Evolutionary conservation across 2,329 filamentous ascomycete species (phyloP).

Genomic region (Ilyonectria robusta): DNA sequence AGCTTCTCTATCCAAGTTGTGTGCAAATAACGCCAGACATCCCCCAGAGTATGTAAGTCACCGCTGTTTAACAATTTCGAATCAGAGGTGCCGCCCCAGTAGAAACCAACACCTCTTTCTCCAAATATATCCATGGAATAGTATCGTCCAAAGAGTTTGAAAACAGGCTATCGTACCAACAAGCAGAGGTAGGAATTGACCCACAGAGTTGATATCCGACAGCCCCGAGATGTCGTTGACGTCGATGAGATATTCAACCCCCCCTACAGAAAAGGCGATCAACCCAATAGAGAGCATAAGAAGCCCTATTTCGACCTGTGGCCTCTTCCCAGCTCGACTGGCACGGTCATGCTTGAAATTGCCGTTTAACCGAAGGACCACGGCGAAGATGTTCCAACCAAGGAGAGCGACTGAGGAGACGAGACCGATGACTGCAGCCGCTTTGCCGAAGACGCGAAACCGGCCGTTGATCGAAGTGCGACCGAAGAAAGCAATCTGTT

Average conservation of each 20-base stretch:
- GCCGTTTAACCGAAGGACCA: neutral
- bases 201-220: neutral
- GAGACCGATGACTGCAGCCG: neutral
- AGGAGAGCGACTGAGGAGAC: neutral
- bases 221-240: constrained; percentile 3
- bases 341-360: neutral
- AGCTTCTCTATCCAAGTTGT: no score
- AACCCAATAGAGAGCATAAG: neutral
- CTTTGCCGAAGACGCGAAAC: neutral
- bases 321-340: neutral
- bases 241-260: neutral
- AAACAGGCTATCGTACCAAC: constrained; percentile 5
- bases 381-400: neutral
- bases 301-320: neutral
- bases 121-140: neutral
- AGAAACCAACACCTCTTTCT: constrained; percentile 4
- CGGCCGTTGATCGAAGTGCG: neutral
- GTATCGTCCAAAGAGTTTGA: neutral
- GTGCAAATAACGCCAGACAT: neutral
- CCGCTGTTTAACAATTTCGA: neutral
- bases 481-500: neutral
- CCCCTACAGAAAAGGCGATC: constrained; percentile 2
- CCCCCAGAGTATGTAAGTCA: neutral
- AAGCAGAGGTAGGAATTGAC: constrained; percentile 1
- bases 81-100: neutral